A percentile compares a stretch with the other conserved stretches of the same genome.
These are phyloP conservation scores for Thalassiosira mediterranea DNA, from an alignment of 352 stramenopile species.

Conservation along the genomic window DNA sequence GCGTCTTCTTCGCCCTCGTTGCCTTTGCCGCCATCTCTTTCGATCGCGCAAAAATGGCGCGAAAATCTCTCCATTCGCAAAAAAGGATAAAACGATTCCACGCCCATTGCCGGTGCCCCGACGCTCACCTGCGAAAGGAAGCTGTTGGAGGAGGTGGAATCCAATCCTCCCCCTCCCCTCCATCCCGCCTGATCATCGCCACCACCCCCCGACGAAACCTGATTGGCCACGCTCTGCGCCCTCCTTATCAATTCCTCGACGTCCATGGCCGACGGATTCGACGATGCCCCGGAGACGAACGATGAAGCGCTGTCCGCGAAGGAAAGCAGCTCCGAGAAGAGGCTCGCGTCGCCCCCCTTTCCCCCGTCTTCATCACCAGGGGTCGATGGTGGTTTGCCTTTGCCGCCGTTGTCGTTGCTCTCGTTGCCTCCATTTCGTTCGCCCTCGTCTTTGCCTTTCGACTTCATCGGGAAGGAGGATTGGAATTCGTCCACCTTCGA, in stretches of 20 bases:
- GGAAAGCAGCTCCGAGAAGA: conserved; percentile 35
- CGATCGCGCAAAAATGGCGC: too few relatives aligned
- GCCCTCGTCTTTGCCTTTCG: not conserved
- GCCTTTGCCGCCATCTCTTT: too few relatives aligned
- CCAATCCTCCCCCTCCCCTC: too few relatives aligned
- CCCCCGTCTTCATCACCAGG: not conserved
- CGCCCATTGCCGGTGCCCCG: too few relatives aligned
- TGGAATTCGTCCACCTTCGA: conserved; percentile 10
- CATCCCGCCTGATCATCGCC: too few relatives aligned
- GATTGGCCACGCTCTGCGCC: conserved; percentile 39
- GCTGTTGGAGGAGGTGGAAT: conserved; percentile 12
- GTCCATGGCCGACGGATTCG: conserved; percentile 9
- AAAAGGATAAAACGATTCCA: too few relatives aligned
- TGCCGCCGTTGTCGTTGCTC: not conserved
- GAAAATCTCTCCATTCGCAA: too few relatives aligned
- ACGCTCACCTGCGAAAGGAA: conserved; percentile 42
- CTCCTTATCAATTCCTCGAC: conserved; percentile 41
- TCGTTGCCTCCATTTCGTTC: not conserved
- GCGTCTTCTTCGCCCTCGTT: too few relatives aligned
- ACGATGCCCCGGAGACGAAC: conserved; percentile 28
- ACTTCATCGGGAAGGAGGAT: conserved; percentile 19
- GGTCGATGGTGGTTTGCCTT: not conserved
- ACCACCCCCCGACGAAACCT: not conserved
- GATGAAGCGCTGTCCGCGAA: conserved; percentile 28
- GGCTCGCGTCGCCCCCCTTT: not conserved